Conservation (phyloP, 305 asterid species). For the Fraxinus nigra region DNA sequence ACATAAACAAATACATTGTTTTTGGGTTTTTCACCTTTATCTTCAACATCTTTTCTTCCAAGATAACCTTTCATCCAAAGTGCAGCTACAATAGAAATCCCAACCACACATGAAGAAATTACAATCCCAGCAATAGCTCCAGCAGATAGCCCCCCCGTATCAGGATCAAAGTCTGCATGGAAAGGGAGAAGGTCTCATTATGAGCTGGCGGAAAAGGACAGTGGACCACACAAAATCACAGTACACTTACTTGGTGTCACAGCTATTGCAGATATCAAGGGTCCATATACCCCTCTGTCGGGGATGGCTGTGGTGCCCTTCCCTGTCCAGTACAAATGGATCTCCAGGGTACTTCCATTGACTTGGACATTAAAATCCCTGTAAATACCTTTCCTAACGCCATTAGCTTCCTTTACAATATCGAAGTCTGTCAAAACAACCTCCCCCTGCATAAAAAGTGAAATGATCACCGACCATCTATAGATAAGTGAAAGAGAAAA, state of each 20-base stretch:
- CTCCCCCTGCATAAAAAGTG: conserved; percentile 54
- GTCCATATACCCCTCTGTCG: conserved; percentile 80
- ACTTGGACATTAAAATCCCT: conserved; percentile 47
- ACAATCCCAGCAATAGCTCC: conserved; percentile 80
- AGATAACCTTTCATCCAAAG: conserved; percentile 68
- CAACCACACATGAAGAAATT: conserved; percentile 37
- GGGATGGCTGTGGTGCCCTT: conserved; percentile 94
- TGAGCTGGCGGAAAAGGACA: conserved; percentile 9
- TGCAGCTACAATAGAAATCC: conserved; percentile 36
- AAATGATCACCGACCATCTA: neutral
- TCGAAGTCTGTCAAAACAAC: conserved; percentile 65
- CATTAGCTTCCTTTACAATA: conserved; percentile 56
- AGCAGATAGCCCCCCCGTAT: conserved; percentile 48
- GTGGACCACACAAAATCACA: neutral
- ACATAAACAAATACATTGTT: neutral
- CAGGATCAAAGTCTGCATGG: conserved; percentile 53
- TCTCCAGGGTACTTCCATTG: conserved; percentile 69
- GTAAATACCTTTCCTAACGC: conserved; percentile 52
- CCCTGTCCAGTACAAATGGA: conserved; percentile 94
- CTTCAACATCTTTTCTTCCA: conserved; percentile 50
- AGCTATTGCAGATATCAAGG: conserved; percentile 83
- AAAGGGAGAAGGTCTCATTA: conserved; percentile 13
- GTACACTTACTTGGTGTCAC: conserved; percentile 74
- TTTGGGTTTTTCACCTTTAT: conserved; percentile 45
- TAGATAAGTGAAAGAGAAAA: neutral